Percentiles rank a stretch among this genome's conserved stretches.
Conservation (phyloP, 164 flowering plant species). For the Magnolia changhungtana region DNA sequence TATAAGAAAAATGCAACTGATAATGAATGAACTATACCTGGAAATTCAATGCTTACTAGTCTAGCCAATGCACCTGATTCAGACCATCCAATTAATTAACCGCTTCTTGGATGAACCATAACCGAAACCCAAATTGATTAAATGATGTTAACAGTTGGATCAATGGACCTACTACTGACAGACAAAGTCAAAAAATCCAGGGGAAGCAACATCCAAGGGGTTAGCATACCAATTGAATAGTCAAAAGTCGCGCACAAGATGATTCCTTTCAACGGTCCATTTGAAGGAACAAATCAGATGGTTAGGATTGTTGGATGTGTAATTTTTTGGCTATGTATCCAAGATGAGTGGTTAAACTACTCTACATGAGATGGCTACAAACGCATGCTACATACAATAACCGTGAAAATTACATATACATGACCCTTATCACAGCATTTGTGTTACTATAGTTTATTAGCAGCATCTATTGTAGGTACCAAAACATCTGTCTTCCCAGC, state of each 20-base stretch:
- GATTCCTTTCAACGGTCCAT: background rate
- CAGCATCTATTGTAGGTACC: background rate
- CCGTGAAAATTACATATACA: background rate
- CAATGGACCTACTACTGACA: no score
- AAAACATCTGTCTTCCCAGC: background rate
- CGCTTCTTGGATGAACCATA: no score
- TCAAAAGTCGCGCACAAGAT: background rate
- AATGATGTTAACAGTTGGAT: no score
- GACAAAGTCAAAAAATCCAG: no score
- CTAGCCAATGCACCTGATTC: no score
- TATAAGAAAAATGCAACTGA: no score
- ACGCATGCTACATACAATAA: background rate
- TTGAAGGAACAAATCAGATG: background rate
- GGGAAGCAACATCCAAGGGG: no score
- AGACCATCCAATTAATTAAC: no score
- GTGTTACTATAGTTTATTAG: background rate
- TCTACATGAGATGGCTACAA: background rate
- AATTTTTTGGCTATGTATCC: background rate
- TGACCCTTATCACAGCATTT: background rate
- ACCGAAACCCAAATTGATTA: no score
- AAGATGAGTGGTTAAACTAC: background rate
- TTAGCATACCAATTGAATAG: no score
- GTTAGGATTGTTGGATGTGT: background rate
- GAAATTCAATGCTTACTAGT: no score
- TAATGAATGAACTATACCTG: no score